Percentiles rank a stretch among this genome's conserved stretches.
These are phyloP conservation scores for Vicia villosa DNA, from an alignment of 306 rosid genomes.

Conservation along the genomic window DNA sequence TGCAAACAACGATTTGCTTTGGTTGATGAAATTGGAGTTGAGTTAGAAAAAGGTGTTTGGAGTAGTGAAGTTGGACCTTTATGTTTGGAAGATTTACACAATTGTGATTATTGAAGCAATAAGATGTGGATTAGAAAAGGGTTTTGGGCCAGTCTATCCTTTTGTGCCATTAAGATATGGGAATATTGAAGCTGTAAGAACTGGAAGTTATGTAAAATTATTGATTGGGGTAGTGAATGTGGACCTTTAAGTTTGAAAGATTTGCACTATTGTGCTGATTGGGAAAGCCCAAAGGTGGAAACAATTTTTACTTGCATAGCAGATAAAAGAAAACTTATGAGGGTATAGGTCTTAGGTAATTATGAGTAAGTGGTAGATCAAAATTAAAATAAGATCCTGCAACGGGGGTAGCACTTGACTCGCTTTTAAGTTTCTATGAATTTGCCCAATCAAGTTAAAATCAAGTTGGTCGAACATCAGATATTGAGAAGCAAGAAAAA, in stretches of 20 bases:
- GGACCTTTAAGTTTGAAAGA: background rate
- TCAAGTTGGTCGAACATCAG: background rate
- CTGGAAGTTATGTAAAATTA: background rate
- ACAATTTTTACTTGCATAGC: background rate
- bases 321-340: background rate
- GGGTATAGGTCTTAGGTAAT: background rate
- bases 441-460: background rate
- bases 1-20: conserved; percentile 1
- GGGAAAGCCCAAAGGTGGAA: conserved; percentile 10
- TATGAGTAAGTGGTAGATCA: background rate
- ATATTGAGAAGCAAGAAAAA: background rate
- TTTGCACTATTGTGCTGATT: conserved; percentile 1
- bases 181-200: background rate
- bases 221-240: conserved; percentile 11
- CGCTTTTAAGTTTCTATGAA: background rate
- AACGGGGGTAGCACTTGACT: background rate
- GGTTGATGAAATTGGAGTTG: conserved; percentile 10
- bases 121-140: too few species aligned
- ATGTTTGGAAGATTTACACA: background rate
- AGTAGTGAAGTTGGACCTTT: conserved; percentile 6
- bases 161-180: conserved; percentile 9
- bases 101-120: background rate
- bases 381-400: background rate
- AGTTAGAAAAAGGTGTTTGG: background rate
- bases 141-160: conserved; percentile 3